A percentile compares a stretch with the other conserved stretches of the same genome.
Evolutionary conservation across 148 eudicot species (phyloP).

Genomic region (Oxyria digyna): DNA sequence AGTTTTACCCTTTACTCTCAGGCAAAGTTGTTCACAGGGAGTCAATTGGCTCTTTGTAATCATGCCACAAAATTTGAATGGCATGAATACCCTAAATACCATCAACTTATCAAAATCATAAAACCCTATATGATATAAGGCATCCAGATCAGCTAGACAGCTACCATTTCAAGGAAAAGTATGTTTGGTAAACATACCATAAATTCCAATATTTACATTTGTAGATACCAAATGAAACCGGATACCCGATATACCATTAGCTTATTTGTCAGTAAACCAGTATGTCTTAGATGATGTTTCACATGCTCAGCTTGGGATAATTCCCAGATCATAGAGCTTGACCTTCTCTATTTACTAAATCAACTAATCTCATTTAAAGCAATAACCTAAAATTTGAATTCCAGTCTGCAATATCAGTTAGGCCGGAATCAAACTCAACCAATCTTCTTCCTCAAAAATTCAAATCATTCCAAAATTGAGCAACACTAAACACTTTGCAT

Average conservation of each 20-base stretch:
- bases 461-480: neutral
- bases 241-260: too few species aligned
- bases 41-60: neutral
- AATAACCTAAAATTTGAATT: neutral
- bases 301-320: too few species aligned
- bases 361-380: neutral
- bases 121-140: too few species aligned
- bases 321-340: neutral
- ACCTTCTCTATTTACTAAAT: neutral
- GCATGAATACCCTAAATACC: neutral
- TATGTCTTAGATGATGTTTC: too few species aligned
- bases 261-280: too few species aligned
- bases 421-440: neutral
- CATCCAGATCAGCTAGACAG: too few species aligned
- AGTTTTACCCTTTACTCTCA: neutral
- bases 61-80: neutral
- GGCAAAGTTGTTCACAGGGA: neutral
- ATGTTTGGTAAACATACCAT: too few species aligned
- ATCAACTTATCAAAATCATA: neutral
- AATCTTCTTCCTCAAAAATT: neutral
- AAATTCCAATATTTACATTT: too few species aligned
- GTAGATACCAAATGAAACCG: too few species aligned
- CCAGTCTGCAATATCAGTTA: neutral
- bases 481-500: neutral
- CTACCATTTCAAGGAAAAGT: too few species aligned